phyloP scores from a whole-genome alignment of 192 early-diverging fungal species.

The Gonapodya sp. region DNA sequence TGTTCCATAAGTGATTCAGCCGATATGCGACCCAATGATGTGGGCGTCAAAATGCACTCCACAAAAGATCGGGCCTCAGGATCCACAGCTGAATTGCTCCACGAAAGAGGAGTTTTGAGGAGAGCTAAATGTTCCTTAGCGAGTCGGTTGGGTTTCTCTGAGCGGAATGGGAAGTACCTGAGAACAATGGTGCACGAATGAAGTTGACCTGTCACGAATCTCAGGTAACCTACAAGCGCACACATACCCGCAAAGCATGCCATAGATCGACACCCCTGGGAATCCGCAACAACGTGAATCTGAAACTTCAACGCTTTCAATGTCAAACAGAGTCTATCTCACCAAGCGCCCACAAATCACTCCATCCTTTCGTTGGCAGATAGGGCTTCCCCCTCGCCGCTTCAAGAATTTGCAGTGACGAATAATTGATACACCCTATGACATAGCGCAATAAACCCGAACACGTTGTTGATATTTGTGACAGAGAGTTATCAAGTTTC shows the following conservation, averaged over 20 bases:
- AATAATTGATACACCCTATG: conserved; percentile 4
- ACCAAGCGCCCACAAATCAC: neutral
- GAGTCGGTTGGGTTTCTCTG: neutral
- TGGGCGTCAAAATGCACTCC: neutral
- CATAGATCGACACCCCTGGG: neutral
- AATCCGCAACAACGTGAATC: too few species aligned
- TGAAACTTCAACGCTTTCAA: too few species aligned
- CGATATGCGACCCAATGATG: neutral
- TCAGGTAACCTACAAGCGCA: too few species aligned
- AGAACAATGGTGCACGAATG: too few species aligned
- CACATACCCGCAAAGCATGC: neutral
- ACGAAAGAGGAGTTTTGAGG: neutral
- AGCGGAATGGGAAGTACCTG: neutral
- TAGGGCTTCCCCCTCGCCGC: conserved; percentile 3
- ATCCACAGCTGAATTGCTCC: neutral
- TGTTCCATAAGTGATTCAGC: neutral
- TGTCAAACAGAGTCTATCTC: too few species aligned
- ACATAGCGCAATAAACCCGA: too few species aligned
- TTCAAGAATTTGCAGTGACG: neutral
- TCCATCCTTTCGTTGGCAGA: neutral
- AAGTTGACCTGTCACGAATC: too few species aligned
- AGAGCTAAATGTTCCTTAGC: neutral
- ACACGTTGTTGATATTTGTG: too few species aligned
- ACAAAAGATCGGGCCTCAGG: neutral
- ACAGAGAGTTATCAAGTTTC: too few species aligned